Conservation (phyloP, 352 stramenopile species). For the Phytopythium cucurbitacearum region DNA sequence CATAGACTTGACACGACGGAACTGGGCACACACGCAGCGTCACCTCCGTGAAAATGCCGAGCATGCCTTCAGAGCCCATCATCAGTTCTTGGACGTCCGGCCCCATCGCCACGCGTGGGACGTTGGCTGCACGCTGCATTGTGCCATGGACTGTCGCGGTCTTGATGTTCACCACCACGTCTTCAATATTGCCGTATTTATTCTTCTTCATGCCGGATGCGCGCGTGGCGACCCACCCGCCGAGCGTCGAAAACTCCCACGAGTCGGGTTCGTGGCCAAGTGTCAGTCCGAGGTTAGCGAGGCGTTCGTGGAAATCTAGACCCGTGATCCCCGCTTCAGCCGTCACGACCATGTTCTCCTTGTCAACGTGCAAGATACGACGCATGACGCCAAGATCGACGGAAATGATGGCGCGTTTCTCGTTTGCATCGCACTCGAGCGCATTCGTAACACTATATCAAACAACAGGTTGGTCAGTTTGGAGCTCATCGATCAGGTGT, state of each 20-base stretch:
- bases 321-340: constrained; percentile 92
- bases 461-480: background rate
- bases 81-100: constrained; percentile 86
- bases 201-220: constrained; percentile 95
- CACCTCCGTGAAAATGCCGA: constrained; percentile 93
- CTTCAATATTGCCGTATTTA: constrained; percentile 94
- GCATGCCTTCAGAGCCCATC: constrained; percentile 92
- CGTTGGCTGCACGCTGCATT: constrained; percentile 42
- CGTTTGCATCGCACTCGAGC: constrained; percentile 48
- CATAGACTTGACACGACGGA: constrained; percentile 77
- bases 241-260: constrained; percentile 92
- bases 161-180: constrained; percentile 86
- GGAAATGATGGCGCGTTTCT: constrained; percentile 89
- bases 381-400: constrained; percentile 93
- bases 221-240: constrained; percentile 90
- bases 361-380: constrained; percentile 57
- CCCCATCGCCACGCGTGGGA: constrained; percentile 83
- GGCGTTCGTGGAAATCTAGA: constrained; percentile 80
- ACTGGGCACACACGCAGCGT: constrained; percentile 88
- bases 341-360: constrained; percentile 81
- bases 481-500: background rate
- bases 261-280: constrained; percentile 92
- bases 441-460: constrained; percentile 48
- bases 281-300: constrained; percentile 83
- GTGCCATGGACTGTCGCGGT: constrained; percentile 66